Conservation (phyloP, 164 flowering plant species). For the Buxus sempervirens region DNA sequence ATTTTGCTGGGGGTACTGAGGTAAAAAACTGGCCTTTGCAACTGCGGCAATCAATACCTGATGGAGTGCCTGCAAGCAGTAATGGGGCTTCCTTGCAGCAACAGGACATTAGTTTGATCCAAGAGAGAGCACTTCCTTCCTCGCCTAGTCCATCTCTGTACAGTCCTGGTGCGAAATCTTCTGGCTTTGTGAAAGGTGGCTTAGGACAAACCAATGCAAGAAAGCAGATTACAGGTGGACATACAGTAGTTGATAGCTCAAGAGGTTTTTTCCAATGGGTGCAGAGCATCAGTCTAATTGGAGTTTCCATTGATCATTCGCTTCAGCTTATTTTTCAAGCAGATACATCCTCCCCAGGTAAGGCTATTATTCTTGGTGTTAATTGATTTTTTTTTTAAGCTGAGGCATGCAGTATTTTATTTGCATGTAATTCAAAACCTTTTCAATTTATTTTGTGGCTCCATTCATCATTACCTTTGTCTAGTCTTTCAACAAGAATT, state of each 20-base stretch:
- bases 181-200: constrained; percentile 71
- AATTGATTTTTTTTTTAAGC: background rate
- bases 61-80: constrained; percentile 65
- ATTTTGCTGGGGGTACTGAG: constrained; percentile 83
- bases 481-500: too few relatives aligned
- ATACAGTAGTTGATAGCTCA: constrained; percentile 51
- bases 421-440: background rate
- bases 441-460: too few relatives aligned
- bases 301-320: constrained; percentile 77
- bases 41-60: constrained; percentile 64
- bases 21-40: constrained; percentile 93
- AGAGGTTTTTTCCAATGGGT: constrained; percentile 91
- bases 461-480: too few relatives aligned
- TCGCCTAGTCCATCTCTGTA: constrained; percentile 75
- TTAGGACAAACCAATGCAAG: constrained; percentile 65
- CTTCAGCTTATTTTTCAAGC: constrained; percentile 66
- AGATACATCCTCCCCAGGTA: constrained; percentile 63
- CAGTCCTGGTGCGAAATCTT: constrained; percentile 62
- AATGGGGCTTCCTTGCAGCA: constrained; percentile 79
- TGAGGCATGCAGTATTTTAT: background rate
- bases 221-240: constrained; percentile 78
- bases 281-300: constrained; percentile 82
- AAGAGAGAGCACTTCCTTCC: constrained; percentile 76
- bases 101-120: constrained; percentile 80
- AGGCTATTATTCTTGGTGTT: constrained; percentile 6